These are phyloP conservation scores for Lotmaria passim DNA, from an alignment of 208 protist genomes.

Conservation along the genomic window DNA sequence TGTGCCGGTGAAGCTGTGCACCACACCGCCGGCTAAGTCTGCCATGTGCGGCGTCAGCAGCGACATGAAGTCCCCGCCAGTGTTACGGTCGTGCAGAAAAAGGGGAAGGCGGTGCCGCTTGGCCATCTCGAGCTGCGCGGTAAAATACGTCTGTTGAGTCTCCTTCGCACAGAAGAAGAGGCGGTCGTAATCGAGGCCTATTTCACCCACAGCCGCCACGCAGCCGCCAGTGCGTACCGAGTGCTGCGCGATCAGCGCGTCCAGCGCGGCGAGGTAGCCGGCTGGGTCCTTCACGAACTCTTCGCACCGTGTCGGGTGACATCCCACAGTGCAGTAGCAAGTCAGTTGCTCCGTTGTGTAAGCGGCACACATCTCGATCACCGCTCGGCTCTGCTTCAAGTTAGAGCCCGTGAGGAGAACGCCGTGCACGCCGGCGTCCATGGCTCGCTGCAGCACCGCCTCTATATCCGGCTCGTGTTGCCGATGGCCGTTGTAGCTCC, in stretches of 20 bases:
- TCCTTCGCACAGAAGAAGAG: slow-evolving; percentile 91
- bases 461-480: slow-evolving; percentile 65
- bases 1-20: slow-evolving; percentile 96
- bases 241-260: slow-evolving; percentile 56
- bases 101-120: slow-evolving; percentile 86
- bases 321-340: slow-evolving; percentile 83
- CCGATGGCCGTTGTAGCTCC: slow-evolving; percentile 65
- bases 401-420: slow-evolving; percentile 80
- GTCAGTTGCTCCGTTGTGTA: slow-evolving; percentile 43
- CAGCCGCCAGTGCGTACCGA: slow-evolving; percentile 59
- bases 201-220: slow-evolving; percentile 86
- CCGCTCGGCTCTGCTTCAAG: slow-evolving; percentile 56
- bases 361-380: slow-evolving; percentile 62
- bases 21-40: slow-evolving; percentile 78
- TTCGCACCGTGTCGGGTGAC: slow-evolving; percentile 87
- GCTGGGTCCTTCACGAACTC: slow-evolving; percentile 74
- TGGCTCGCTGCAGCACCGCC: slow-evolving; percentile 61
- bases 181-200: slow-evolving; percentile 95
- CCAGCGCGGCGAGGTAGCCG: slow-evolving; percentile 57
- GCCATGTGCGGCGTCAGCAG: slow-evolving; percentile 57
- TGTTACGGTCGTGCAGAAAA: slow-evolving; percentile 95
- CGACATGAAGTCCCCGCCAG: slow-evolving; percentile 80
- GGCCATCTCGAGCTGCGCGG: slow-evolving; percentile 81
- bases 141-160: slow-evolving; percentile 85
- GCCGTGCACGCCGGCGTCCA: slow-evolving; percentile 58